Conservation (phyloP, 73 alveolate species). For the Stentor roeselii region DNA sequence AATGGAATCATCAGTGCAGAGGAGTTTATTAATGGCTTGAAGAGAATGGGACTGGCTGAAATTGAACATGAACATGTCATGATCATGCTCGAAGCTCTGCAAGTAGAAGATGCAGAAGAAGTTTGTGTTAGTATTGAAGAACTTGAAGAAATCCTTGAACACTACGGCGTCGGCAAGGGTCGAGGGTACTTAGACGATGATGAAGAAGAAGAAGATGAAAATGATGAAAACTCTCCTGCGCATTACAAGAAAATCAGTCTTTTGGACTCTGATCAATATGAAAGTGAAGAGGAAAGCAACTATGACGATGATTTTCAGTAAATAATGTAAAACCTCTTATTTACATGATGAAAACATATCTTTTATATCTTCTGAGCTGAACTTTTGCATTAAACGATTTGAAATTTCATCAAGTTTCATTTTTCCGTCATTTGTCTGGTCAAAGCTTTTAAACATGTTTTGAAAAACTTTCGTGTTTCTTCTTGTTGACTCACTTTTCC, state of each 20-base stretch:
- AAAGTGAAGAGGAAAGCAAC: background rate
- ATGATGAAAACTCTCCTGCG: background rate
- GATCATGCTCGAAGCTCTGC: conserved; percentile 30
- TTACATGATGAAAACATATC: background rate
- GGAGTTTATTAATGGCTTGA: background rate
- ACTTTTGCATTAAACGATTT: background rate
- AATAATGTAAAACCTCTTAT: background rate
- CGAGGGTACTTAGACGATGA: conserved; percentile 31
- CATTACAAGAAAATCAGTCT: background rate
- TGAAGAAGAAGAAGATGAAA: conserved; percentile 18
- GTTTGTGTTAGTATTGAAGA: conserved; percentile 43
- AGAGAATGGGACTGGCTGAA: background rate
- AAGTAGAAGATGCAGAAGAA: conserved; percentile 48
- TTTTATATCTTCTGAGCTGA: background rate
- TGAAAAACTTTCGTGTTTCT: background rate
- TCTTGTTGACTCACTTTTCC: background rate
- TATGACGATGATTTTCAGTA: background rate
- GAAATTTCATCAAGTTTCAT: background rate
- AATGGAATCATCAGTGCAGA: background rate
- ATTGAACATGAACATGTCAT: conserved; percentile 18
- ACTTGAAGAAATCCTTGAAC: conserved; percentile 36
- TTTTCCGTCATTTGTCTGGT: background rate
- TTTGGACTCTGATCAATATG: background rate
- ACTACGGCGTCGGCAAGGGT: conserved; percentile 38
- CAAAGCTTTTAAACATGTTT: background rate